Percentiles rank a stretch among this genome's conserved stretches.
Evolutionary conservation across 768 basidiomycete species (phyloP).

Genomic region (Mycena pura): DNA sequence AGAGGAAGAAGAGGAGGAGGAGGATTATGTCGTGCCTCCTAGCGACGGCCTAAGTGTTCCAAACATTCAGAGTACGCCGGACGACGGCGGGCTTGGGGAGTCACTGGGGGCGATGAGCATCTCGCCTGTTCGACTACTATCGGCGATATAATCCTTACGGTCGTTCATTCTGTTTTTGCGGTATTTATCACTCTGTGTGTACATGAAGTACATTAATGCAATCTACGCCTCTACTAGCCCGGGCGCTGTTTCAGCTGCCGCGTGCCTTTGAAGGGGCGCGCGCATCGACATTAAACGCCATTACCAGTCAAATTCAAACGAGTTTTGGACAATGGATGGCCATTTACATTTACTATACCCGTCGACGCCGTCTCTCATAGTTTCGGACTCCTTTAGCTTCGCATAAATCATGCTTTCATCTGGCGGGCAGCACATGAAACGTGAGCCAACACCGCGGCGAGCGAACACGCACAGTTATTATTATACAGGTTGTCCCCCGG

Average conservation of each 20-base stretch:
- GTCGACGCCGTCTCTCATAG: conserved; percentile 31
- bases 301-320: too few relatives aligned
- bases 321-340: too few relatives aligned
- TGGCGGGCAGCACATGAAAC: conserved; percentile 26
- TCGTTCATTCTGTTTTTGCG: not conserved
- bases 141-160: not conserved
- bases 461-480: conserved; percentile 71
- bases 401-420: conserved; percentile 54
- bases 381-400: conserved; percentile 47
- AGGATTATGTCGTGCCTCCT: not conserved
- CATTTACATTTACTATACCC: too few relatives aligned
- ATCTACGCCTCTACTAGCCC: not conserved
- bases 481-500: conserved; percentile 81
- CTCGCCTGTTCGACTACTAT: conserved; percentile 58
- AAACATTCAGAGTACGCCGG: conserved; percentile 24
- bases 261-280: too few relatives aligned
- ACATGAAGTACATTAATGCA: conserved; percentile 11
- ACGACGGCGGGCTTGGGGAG: conserved; percentile 63
- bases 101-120: conserved; percentile 87
- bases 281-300: too few relatives aligned
- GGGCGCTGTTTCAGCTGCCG: too few relatives aligned
- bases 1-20: conserved; percentile 18
- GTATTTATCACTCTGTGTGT: conserved; percentile 7
- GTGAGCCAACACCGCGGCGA: too few relatives aligned
- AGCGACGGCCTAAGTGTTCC: not conserved